Evolutionary conservation across 352 stramenopile genomes (phyloP).

Genomic region (Pythium phragmitis): DNA sequence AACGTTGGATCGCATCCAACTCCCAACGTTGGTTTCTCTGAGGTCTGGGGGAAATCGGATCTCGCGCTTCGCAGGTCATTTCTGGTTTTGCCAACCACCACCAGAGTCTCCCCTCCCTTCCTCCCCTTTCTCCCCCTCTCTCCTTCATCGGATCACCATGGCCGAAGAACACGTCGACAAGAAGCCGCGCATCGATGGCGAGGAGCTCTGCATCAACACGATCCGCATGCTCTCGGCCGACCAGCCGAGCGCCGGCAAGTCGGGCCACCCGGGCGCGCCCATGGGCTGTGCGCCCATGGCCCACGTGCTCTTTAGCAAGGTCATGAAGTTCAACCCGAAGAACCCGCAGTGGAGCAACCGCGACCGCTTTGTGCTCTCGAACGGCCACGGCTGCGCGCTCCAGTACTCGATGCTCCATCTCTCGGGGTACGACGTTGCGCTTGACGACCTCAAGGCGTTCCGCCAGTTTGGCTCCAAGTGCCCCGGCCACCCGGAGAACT

Average conservation of each 20-base stretch:
- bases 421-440: slow-evolving; percentile 92
- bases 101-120: neutral
- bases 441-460: slow-evolving; percentile 98
- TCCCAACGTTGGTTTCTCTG: slow-evolving; percentile 12
- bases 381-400: slow-evolving; percentile 98
- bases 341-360: slow-evolving; percentile 92
- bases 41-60: neutral
- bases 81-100: slow-evolving; percentile 25
- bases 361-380: slow-evolving; percentile 99
- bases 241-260: slow-evolving; percentile 97
- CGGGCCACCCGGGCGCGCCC: slow-evolving; percentile 96
- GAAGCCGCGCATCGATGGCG: slow-evolving; percentile 68
- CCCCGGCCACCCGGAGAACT: slow-evolving; percentile 98
- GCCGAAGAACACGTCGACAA: slow-evolving; percentile 78
- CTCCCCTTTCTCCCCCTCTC: neutral
- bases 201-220: slow-evolving; percentile 96
- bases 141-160: slow-evolving; percentile 35
- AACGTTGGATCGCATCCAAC: slow-evolving; percentile 8
- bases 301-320: slow-evolving; percentile 95
- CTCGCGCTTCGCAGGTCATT: slow-evolving; percentile 16
- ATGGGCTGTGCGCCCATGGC: slow-evolving; percentile 99
- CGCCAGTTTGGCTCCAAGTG: slow-evolving; percentile 95
- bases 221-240: slow-evolving; percentile 97
- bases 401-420: slow-evolving; percentile 99
- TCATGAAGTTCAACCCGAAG: slow-evolving; percentile 87